Base-by-base conservation (phyloP, 805 yeast genomes). In the Wickerhamiella hasegawae region DNA sequence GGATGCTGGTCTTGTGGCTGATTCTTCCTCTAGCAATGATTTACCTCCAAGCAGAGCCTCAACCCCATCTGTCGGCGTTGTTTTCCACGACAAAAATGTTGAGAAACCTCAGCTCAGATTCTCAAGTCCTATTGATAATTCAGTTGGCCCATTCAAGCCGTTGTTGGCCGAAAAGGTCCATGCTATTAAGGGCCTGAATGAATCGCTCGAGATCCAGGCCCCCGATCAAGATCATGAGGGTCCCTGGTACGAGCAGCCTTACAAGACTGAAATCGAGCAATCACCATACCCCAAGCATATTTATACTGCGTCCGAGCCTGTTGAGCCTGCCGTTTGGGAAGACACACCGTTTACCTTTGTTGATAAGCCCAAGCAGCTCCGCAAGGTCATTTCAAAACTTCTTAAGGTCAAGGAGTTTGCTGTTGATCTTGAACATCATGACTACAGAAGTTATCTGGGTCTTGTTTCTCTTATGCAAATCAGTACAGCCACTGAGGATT, bases 391-490 rank as follows among this genome's bases (percentile, higher is more conserved):
- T 1, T 51, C 57, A 1, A 68, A 65, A 5, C 60, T 90, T 31
- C 52, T 55, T 34, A 49, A 53, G 3, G 63, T 65, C 38, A 57
- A 62, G 2, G 93, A 72, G 37, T 69, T 90, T 27, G 98, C 97
- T 2, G 77, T 90, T 12, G 99, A 90, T 64, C 68, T 90, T 41
- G 99, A 90, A 52, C 98, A 90, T 56, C 98, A 90, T 52, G 96
- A 85, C 51, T 78, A 69, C 53, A 68, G 96, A 54, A 66, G 95
- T 0, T 90, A 82, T 47, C 76, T 78, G 48, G 99, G 99, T 28
- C 60, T 90, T 28, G 90, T 84, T 1, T 84, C 85, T 54, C 60
- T 90, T 31, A 83, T 90, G 94, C 99, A 90, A 58, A 76, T 90
- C 14, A 78, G 92, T 36, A 73, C 77, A 16, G 58, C 87, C 37